Evolutionary conservation across 208 protist species (phyloP).

Genomic region (Acanthamoeba sp.): DNA sequence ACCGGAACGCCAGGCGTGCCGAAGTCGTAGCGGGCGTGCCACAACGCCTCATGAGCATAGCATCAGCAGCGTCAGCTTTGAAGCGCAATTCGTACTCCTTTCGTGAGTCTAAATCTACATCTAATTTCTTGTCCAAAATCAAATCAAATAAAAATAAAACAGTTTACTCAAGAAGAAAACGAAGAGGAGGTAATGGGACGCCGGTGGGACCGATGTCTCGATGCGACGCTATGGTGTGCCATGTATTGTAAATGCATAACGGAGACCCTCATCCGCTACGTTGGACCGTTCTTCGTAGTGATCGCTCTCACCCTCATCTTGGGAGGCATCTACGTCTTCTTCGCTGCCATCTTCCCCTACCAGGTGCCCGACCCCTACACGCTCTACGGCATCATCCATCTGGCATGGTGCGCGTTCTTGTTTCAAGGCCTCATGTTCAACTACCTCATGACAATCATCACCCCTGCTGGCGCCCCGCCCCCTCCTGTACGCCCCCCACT

Average conservation of each 20-base stretch:
- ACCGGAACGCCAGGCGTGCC: not conserved
- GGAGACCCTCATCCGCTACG: conserved; percentile 24
- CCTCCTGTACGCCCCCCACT: not conserved
- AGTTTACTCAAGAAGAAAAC: not conserved
- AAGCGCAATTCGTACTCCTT: no score
- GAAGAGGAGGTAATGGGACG: not conserved
- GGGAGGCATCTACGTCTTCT: conserved; percentile 66
- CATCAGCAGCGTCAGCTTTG: no score
- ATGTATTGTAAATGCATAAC: conserved; percentile 5
- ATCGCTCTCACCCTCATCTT: conserved; percentile 29
- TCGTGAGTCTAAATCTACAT: no score
- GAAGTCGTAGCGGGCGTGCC: not conserved
- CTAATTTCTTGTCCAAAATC: no score
- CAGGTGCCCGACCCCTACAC: conserved; percentile 1
- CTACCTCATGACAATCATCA: conserved; percentile 55
- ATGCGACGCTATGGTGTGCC: not conserved
- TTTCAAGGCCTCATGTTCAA: conserved; percentile 70
- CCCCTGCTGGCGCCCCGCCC: conserved; percentile 53
- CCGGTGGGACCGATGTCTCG: not conserved
- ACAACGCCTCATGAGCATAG: not conserved
- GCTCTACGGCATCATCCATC: conserved; percentile 6
- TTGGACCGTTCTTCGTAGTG: conserved; percentile 59
- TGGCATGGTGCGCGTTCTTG: conserved; percentile 37
- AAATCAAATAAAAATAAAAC: not conserved
- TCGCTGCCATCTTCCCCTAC: conserved; percentile 65